Evolutionary conservation across 306 rosid species (phyloP), one percentile per base, ranked within the genome.

Genomic region (Crotalaria pallida): DNA sequence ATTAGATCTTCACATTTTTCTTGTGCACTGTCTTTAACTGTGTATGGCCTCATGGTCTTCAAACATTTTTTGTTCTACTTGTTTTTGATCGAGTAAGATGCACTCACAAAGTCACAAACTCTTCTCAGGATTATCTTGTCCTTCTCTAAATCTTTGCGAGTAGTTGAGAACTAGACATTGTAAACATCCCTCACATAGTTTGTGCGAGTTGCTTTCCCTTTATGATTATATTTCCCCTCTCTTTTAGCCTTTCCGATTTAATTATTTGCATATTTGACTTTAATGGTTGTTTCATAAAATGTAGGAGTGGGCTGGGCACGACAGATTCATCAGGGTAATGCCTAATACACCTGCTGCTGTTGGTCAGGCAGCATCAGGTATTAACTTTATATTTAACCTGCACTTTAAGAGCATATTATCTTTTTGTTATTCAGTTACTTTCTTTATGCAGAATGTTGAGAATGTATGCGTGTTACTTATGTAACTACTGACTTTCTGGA

Each of bases 321-420:
- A 76, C 60, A 85, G 92, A 66, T 86, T 92, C 82, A 76, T 89
- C 36, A 84, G 96, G 79, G 96, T 92, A 44, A 86, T 92, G 88
- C 96, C 92, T 40, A 86, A 79, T 61, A 89, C 98, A 38, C 85
- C 98, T 16, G 82, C 96, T 43, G 81, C 92, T 36, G 92, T 92
- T 38, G 88, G 92, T 15, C 79, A 86, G 80, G 96, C 96, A 41
- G 92, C 96, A 27, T 78, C 92, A 72, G 96, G 98, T 92, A 86
- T 72, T 13, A 55, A 57, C 58, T 62, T 38, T 12, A 16, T 47
- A 56, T 27, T n/a, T 3, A 3, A 11, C 0, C 4, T 11, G 16
- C 17, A 40, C 34, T 22, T 50, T 16, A 17, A 64, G 27, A 31
- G 24, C 71, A 17, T 66, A 24, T 65, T 67, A 44, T 65, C 48